phyloP scores from a whole-genome alignment of 345 rosid genomes.

The Arabidopsis thaliana region DNA sequence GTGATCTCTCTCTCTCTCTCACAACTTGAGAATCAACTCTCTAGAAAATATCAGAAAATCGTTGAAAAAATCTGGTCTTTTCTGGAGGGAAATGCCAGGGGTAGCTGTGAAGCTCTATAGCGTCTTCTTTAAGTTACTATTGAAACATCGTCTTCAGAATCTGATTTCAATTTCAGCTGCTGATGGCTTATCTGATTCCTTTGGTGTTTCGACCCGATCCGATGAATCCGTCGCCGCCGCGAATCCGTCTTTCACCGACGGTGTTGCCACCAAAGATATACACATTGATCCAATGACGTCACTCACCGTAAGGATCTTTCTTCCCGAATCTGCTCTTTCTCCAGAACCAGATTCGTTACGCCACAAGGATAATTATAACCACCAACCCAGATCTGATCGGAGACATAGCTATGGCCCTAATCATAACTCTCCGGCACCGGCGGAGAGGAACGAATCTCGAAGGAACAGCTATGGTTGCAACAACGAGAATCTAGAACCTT shows the following conservation, averaged over 20 bases:
- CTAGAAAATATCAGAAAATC: not conserved
- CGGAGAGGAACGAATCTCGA: conserved; percentile 31
- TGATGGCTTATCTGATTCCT: conserved; percentile 43
- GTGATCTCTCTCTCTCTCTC: conserved; percentile 21
- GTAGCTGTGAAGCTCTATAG: conserved; percentile 63
- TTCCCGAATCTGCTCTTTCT: conserved; percentile 59
- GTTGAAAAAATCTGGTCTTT: not conserved
- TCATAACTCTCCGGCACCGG: conserved; percentile 22
- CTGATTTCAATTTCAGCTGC: conserved; percentile 46
- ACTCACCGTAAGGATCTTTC: conserved; percentile 70
- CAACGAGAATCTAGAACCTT: conserved; percentile 42
- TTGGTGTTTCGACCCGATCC: conserved; percentile 63
- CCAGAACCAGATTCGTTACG: conserved; percentile 33
- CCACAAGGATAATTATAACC: conserved; percentile 8
- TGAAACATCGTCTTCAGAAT: conserved; percentile 56
- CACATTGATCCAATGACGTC: conserved; percentile 72
- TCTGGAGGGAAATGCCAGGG: conserved; percentile 57
- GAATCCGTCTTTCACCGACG: conserved; percentile 65
- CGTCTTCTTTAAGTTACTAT: conserved; percentile 65
- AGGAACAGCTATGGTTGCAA: conserved; percentile 39
- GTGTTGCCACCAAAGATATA: conserved; percentile 74
- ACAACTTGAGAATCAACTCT: not conserved
- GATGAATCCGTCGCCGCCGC: conserved; percentile 55
- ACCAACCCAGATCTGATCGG: conserved; percentile 44
- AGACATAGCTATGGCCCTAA: conserved; percentile 28